Conservation (phyloP, 192 early-diverging fungal species). For the Ambispora gerdemannii region DNA sequence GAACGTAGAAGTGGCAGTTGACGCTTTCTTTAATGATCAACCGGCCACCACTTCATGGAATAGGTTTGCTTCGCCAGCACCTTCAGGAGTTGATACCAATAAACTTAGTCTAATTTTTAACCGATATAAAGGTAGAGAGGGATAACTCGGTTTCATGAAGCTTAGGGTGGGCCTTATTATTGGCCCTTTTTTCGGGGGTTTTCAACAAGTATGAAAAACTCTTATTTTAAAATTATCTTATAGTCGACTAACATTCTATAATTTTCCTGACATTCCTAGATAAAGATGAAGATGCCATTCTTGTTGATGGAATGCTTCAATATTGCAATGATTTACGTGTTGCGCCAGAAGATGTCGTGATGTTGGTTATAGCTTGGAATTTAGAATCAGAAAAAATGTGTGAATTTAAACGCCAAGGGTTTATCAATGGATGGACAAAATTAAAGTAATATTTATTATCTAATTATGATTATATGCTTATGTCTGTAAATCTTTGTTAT, state of each 20-base stretch:
- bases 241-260: too few relatives aligned
- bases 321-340: conserved; percentile 68
- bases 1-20: conserved; percentile 66
- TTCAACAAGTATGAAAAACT: too few relatives aligned
- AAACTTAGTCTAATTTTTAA: conserved; percentile 63
- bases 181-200: too few relatives aligned
- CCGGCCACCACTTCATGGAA: conserved; percentile 18
- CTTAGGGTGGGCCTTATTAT: too few relatives aligned
- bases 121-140: conserved; percentile 64
- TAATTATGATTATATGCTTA: neutral
- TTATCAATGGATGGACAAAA: conserved; percentile 69
- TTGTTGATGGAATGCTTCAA: conserved; percentile 68
- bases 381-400: conserved; percentile 68
- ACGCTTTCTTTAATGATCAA: conserved; percentile 53
- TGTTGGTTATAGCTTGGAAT: conserved; percentile 68
- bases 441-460: conserved; percentile 39
- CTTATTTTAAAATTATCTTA: too few relatives aligned
- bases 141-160: neutral
- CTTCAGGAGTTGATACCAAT: conserved; percentile 34
- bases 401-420: conserved; percentile 68
- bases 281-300: conserved; percentile 60
- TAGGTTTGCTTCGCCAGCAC: conserved; percentile 9
- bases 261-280: conserved; percentile 35
- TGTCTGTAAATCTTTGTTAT: neutral
- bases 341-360: conserved; percentile 70